Base-by-base conservation (phyloP, 2,329 filamentous ascomycete species). In the Aspergillus pseudonomiae region DNA sequence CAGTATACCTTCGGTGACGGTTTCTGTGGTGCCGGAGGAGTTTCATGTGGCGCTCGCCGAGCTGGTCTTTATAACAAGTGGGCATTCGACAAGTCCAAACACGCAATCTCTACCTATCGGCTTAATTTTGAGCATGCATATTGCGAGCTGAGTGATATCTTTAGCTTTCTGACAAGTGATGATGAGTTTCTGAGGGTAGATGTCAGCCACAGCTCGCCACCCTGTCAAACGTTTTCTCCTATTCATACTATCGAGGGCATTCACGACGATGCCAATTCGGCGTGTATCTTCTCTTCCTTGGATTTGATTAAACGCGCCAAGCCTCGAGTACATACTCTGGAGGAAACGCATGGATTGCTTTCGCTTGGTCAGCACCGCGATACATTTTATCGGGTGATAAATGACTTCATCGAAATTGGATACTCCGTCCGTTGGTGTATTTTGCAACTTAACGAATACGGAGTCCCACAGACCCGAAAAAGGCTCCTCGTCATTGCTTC, bases 151-250 rank as follows among this genome's bases (percentile, higher is more conserved):
- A 72, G 75, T 0, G 74, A 80, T 0, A 79, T 91, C 0, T 83
- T 84, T 53, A 69, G 82, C 6, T 78, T 82, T 30, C 63, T 81
- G 5, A 75, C 74, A 0, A 75, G 74, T 10, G 46, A 68, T 3
- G 28, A 65, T 0, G 67, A 77, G 0, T 72, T 75, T 2, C 66
- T 82, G 10, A 79, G 80, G 4, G 85, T 89, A 0, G 91, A 95
- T 68, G 79, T 94, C 1, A 78, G 92, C 0, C 92, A 96, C 67
- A 77, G 93, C 0, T 93, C 90, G 0, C 91, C 91, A 0, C 92
- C 92, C 0, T 96, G 93, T 61, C 91, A 94, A 68, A 87, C 85
- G 2, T 94, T 89, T 74, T 94, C 91, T 0, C 86, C 88, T 0
- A 90, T 89, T 0, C 89, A 96, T 63, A 94, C 91, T 0, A 74